These are phyloP conservation scores for Clarireedia sp. DNA, from an alignment of 2,329 filamentous ascomycete genomes.

Conservation along the genomic window DNA sequence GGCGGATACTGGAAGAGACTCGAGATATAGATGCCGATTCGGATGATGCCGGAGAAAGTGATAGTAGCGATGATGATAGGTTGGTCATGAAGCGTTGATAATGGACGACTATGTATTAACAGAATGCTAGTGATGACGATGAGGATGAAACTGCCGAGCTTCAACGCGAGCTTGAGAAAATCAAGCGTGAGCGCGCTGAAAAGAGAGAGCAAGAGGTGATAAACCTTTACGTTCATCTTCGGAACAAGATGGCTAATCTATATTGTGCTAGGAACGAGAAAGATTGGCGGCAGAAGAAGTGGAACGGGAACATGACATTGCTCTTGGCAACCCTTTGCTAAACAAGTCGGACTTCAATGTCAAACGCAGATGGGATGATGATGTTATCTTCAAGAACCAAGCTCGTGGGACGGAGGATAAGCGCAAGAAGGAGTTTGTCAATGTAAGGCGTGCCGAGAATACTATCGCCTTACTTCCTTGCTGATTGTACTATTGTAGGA, in stretches of 20 bases:
- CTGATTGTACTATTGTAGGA: slow-evolving; percentile 44
- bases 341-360: slow-evolving; percentile 85
- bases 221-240: not conserved
- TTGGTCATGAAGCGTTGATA: slow-evolving; percentile 19
- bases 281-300: slow-evolving; percentile 75
- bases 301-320: slow-evolving; percentile 78
- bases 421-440: slow-evolving; percentile 93
- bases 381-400: slow-evolving; percentile 99
- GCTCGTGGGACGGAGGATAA: slow-evolving; percentile 89
- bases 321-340: slow-evolving; percentile 82
- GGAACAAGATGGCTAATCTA: not conserved
- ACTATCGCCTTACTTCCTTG: slow-evolving; percentile 6
- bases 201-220: slow-evolving; percentile 65
- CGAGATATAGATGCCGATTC: slow-evolving; percentile 80
- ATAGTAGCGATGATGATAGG: slow-evolving; percentile 55
- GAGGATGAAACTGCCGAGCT: slow-evolving; percentile 83
- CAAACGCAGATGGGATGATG: slow-evolving; percentile 92
- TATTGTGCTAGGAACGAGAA: slow-evolving; percentile 57
- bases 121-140: slow-evolving; percentile 51
- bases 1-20: slow-evolving; percentile 80
- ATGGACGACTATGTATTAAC: slow-evolving; percentile 21
- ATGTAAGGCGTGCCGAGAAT: slow-evolving; percentile 48
- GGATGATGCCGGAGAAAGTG: slow-evolving; percentile 51
- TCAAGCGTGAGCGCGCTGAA: slow-evolving; percentile 73
- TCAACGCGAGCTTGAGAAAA: slow-evolving; percentile 88